These are phyloP conservation scores for Symbiodinium natans DNA, from an alignment of 73 alveolate genomes.

Conservation along the genomic window DNA sequence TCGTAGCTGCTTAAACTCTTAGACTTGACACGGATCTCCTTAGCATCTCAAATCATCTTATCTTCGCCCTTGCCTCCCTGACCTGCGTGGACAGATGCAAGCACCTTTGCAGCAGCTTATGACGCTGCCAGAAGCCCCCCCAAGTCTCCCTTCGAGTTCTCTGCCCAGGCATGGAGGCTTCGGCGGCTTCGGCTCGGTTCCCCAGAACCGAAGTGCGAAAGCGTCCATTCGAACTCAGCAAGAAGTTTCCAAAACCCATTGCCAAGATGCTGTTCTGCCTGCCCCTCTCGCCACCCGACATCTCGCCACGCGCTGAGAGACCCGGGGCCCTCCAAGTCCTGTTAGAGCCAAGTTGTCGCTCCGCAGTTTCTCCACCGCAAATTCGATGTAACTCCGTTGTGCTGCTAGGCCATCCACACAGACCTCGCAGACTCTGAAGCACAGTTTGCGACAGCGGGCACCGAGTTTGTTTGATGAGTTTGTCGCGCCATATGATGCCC, in stretches of 20 bases:
- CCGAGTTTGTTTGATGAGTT: slow-evolving; percentile 66
- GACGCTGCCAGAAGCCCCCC: too few relatives aligned
- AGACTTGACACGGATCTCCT: too few relatives aligned
- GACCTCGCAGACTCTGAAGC: neutral
- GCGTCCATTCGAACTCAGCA: too few relatives aligned
- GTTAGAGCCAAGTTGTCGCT: too few relatives aligned
- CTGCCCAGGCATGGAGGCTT: neutral
- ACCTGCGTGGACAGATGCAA: neutral
- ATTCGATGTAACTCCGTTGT: too few relatives aligned
- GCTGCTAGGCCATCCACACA: neutral
- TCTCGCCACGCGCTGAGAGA: neutral
- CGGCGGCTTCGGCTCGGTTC: neutral
- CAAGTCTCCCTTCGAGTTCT: too few relatives aligned
- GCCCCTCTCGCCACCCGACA: slow-evolving; percentile 2
- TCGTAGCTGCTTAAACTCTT: too few relatives aligned
- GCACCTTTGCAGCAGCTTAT: neutral
- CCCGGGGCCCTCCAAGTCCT: neutral
- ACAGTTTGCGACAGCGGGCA: slow-evolving; percentile 27
- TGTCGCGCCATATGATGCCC: slow-evolving; percentile 44
- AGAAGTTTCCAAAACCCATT: too few relatives aligned
- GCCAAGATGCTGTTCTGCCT: neutral
- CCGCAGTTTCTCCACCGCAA: too few relatives aligned
- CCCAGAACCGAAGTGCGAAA: too few relatives aligned
- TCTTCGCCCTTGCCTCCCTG: neutral
- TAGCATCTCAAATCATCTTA: too few relatives aligned